Evolutionary conservation across 2,329 filamentous ascomycete genomes (phyloP), one percentile per base, ranked within the genome.

Genomic region (Rutstroemia sp.): DNA sequence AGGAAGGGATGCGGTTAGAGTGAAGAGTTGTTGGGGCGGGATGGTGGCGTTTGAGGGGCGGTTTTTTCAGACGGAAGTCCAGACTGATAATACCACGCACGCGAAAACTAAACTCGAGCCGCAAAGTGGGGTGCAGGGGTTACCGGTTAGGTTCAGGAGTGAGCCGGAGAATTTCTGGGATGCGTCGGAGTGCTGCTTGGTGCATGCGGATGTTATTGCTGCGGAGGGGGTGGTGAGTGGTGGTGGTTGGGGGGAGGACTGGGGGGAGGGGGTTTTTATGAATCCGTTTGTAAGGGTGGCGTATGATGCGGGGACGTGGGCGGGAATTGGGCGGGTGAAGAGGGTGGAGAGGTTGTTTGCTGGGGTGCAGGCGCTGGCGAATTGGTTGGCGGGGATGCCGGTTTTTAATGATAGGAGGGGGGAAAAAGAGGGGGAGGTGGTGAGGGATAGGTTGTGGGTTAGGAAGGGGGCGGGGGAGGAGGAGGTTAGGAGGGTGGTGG

Each of bases 1-100:
- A 0, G 79, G 82, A 55, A 77, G 69, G 39, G 82, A 85, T 61
- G 80, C 86, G 0, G 86, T 91, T 1, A 78, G 82, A 8, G 87
- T 90, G 1, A 80, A 79, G 63, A 84, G 83, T 61, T 91, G 88
- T 71, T 91, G 87, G 88, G 85, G 86, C 52, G 88, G 88, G 21
- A 89, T 90, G 80, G 84, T 82, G 2, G 81, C 81, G 2, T 84
- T 84, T 70, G 78, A 85, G 65, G 83, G 80, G 1, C 71, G 72
- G 48, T 83, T 79, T 69, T 80, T 86, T 48, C 80, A 83, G 63
- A 45, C 34, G 7, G 39, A 53, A n/a, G 5, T 52, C 8, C 23
- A 23, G 23, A 23, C 4, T 23, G 27, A n/a, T 5, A 45, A 52
- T 16, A 42, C 38, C 47, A 67, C 30, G 7, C 16, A 45, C 62